phyloP scores from a whole-genome alignment of 2,329 filamentous ascomycete species.

The Akanthomyces muscarius region DNA sequence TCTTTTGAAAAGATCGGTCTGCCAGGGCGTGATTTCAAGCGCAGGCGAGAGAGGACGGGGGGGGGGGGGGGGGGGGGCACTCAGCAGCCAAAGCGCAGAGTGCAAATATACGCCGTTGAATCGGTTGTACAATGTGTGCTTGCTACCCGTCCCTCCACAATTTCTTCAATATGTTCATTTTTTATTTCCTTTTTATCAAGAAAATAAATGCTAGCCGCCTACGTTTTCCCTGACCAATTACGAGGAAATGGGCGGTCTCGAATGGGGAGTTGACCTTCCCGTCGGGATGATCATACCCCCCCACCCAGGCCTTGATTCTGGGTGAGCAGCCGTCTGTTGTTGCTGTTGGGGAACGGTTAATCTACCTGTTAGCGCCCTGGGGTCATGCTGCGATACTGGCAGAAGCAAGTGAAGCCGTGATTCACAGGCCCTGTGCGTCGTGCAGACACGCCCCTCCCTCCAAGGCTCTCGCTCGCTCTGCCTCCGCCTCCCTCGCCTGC shows the following conservation, averaged over 20 bases:
- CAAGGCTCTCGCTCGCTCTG: background rate
- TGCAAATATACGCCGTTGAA: constrained; percentile 13
- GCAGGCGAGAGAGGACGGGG: too few relatives aligned
- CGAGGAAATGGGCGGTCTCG: constrained; percentile 8
- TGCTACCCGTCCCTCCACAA: constrained; percentile 12
- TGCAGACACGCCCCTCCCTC: constrained; percentile 7
- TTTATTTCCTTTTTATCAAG: background rate
- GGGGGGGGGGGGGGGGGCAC: background rate
- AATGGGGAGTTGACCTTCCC: constrained; percentile 7
- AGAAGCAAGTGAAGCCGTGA: background rate
- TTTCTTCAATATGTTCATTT: background rate
- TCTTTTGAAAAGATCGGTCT: background rate
- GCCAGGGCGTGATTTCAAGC: background rate
- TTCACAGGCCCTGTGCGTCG: background rate
- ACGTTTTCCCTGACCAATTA: background rate
- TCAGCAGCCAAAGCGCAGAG: background rate
- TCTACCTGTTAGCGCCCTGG: background rate
- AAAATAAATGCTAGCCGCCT: background rate
- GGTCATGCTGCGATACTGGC: background rate
- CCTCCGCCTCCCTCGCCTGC: background rate
- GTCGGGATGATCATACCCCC: constrained; percentile 12
- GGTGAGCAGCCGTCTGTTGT: background rate
- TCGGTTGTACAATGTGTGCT: constrained; percentile 11
- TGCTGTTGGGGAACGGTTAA: background rate
- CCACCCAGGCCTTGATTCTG: background rate